Evolutionary conservation across 169 alveolate species (phyloP), one percentile per base, ranked within the genome.

Genomic region (Cryptosporidium viatorum): DNA sequence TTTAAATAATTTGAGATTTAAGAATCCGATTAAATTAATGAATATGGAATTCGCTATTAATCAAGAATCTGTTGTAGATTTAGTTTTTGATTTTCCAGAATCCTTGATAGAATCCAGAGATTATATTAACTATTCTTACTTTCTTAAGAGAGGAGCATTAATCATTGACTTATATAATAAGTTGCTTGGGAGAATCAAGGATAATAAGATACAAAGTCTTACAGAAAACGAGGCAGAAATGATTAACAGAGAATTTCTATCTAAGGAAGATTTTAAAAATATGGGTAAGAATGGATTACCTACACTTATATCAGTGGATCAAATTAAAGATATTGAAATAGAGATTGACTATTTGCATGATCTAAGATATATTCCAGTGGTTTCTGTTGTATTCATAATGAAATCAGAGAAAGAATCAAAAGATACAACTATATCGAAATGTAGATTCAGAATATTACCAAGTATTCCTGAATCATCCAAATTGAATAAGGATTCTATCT

Each of bases 71-170:
- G 43, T 21, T 21, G 16, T 80, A 5, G 89, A 80, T 48, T 23
- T 80, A 29, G 52, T 2, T 29, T 41, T 80, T 26, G 73, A 62
- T 43, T 31, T 80, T 10, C 89, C 89, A 37, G 45, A 45, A 7
- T 59, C 21, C 1, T 21, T 80, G 14, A 23, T 80, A 18, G 69
- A 65, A 41, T 29, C 41, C 37, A 80, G 62, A 39, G 89, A 80
- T 33, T 50, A 80, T 23, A 29, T 45, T 16, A 80, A 80, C 37
- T 80, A 80, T 39, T 12, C 58, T 18, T 80, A 80, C 26, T 80
- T 80, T 62, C 37, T 80, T 18, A 80, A 80, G 67, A 80, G 89
- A 43, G 89, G 55, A 37, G 39, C 51, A 3, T n/a, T 80, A 1
- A 23, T 80, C 4, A 18, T 41, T 14, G 65, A 65, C 26, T 21